Base-by-base conservation (phyloP, 306 rosid species). In the Delonix regia region DNA sequence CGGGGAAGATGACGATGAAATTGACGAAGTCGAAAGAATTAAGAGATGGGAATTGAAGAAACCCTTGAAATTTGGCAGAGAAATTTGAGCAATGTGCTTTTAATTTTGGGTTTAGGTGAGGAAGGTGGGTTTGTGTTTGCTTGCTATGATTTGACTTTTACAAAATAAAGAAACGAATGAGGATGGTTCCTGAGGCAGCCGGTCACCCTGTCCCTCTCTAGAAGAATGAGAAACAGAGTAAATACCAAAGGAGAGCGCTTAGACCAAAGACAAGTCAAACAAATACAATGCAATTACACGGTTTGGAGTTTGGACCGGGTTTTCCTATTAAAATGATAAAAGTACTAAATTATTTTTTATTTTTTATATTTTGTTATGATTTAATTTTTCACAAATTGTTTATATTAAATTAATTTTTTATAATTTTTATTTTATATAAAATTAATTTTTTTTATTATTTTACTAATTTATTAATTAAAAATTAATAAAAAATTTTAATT, bases 61-160 rank as follows among this genome's bases (percentile, higher is more conserved):
- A 66, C 30, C 51, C 52, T 41, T 39, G 71, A 39, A 39, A 39
- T 67, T 39, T 41, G 21, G 34, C 33, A 39, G 45, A 65, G 51
- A 11, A 65, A 38, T 9, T n/a, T 4, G 71, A 42, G 19, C 19
- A 19, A 36, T 4, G 9, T 4, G 47, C 36, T 64, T 56, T 18
- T 78, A 7, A 52, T 38, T 27, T 9, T 4, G 39, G 11, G 72
- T 1, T 56, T 22, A 10, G 69, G 4, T 11, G 24, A 19, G 71
- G 71, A 65, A 13, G 53, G 21, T 30, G 57, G 30, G 76, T 74
- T 13, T 5, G 56, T 28, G n/a, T 71, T 1, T n/a, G 61, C 41
- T 51, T 22, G 21, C 4, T 9, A 34, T 42, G 75, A 52, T 63
- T 86, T 86, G 85, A 80, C 83, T 80, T 77, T 60, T 0, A 39